Base-by-base conservation (phyloP, 352 stramenopile genomes). In the Phytophthora gonapodyides region DNA sequence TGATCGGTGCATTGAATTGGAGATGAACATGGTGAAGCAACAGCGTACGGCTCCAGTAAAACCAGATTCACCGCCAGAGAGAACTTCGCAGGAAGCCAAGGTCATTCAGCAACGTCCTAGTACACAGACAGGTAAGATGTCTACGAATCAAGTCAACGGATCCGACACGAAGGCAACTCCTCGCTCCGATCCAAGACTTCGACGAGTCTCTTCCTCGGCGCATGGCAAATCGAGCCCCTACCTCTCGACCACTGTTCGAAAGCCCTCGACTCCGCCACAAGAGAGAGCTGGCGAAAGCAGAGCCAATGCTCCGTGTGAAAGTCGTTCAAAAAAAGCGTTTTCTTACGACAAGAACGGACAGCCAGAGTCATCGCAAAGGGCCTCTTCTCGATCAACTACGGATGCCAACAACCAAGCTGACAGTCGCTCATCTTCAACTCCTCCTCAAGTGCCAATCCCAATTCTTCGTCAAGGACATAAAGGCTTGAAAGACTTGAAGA, bases 391-490 rank as follows among this genome's bases (percentile, higher is more conserved):
- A 8, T 47, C 64, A 38, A 24, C 15, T 1, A 63, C 55, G 9
- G 24, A 40, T 17, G 13, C 12, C 30, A 70, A 51, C 24, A 70
- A 69, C 16, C 61, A 67, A 57, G 13, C 41, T 31, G 55, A 64
- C 27, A 68, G n/a, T n/a, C 45, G 49, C 1, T 34, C 44, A 27
- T 21, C 50, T 41, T 34, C 16, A 49, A n/a, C 15, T 13, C 34
- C 27, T 38, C 19, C 40, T 42, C 53, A 62, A 40, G 17, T 42
- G 16, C 21, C 42, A 57, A 62, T 75, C 8, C 77, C 78, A 3
- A 87, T 89, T 47, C 54, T 89, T 40, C 78, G 74, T 8, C 80
- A 88, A 57, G 78, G 80, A 40, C 75, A 84, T 43, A 89, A 89
- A 51, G 80, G 76, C 41, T 65, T 89, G 53, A 86, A 82, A 35